Evolutionary conservation across 2,329 filamentous ascomycete genomes (phyloP), one percentile per base, ranked within the genome.

Genomic region (Talaromyces sp.): DNA sequence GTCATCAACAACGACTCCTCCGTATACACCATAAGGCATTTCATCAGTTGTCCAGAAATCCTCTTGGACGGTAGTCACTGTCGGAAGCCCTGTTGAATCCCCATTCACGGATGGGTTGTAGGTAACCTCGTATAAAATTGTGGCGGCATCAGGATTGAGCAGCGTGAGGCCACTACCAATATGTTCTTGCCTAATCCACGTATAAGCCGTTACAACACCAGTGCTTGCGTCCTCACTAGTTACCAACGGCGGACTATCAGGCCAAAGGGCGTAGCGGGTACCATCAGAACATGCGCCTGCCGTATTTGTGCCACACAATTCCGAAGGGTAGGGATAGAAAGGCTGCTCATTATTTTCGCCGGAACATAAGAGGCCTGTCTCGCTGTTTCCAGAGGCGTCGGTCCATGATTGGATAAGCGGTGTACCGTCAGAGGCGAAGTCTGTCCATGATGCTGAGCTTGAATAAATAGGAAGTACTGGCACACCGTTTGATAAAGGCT

Each of bases 211-310:
- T 19, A 65, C 54, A 0, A 43, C 19, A 10, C 67, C 69, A 16
- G 66, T 66, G 11, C 64, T 61, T 33, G 60, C 68, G 24, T 66
- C 66, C 3, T 37, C 60, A 31, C 54, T 59, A 56, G 49, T 70
- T 19, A 70, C 60, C 43, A 73, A 57, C 1, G 70, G 71, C 35
- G 70, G 70, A 13, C 63, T 66, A 45, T 73, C 69, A 6, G 71
- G 70, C 72, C 72, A 73, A 13, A 72, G 60, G 35, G 67, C 68
- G 43, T 68, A 73, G n/a, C 71, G 69, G 1, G 60, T 66, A n/a
- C 64, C 66, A 57, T 68, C 66, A 6, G 47, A 11, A 43, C 63
- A 67, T 47, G 16, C 58, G 8, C 66, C 67, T 14, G 66, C 67
- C 1, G 62, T 60, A 16, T 67, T 68, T 41, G 65, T 47, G 49